Base-by-base conservation (phyloP, 1,284 basidiomycete species). In the Tylopilus sp. region DNA sequence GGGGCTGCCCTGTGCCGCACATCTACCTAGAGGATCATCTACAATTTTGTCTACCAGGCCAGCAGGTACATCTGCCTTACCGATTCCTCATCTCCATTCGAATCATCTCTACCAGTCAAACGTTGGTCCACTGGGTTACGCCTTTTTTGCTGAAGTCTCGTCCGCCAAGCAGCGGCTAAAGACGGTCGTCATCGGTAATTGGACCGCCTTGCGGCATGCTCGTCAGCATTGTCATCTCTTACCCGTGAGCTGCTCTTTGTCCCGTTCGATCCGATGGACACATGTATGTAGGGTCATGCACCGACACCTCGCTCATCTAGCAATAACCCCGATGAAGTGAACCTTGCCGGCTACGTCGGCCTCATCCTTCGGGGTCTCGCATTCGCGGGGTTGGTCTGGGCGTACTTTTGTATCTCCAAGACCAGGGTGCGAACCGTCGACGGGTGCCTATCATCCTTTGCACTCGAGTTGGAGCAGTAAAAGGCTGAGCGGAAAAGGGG, bases 141-240 rank as follows among this genome's bases (percentile, higher is more conserved):
- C 59, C 36, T 59, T 65, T 38, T 64, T 56, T 49, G 59, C 65
- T 6, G 59, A 67, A 40, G 46, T 66, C 16, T 64, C 61, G 26
- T 65, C 64, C 12, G 53, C 63, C 25, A 67, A 66, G 45, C 52
- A 66, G n/a, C 59, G 61, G 25, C 66, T 65, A 10, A 67, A 63
- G 52, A 67, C 61, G 18, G 57, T 66, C 11, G 61, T 63, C 3
- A 54, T 64, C 16, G 52, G 63, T 1, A 58, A 56, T 6, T 60
- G 51, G 46, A 59, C n/a, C n/a, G n/a, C n/a, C n/a, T 1, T 65
- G 56, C 12, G 47, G 49, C 13, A 54, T 66, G 55, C 12, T 64
- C 1, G 48, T 49, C 18, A 62, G 54, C 41, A 60, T 64, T 3
- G 41, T 58, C 39, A 54, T 65, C 41, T 64, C 64, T 3, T 66